These are phyloP conservation scores for Dichomitus squalens DNA, from an alignment of 1,284 basidiomycete genomes.

Conservation along the genomic window DNA sequence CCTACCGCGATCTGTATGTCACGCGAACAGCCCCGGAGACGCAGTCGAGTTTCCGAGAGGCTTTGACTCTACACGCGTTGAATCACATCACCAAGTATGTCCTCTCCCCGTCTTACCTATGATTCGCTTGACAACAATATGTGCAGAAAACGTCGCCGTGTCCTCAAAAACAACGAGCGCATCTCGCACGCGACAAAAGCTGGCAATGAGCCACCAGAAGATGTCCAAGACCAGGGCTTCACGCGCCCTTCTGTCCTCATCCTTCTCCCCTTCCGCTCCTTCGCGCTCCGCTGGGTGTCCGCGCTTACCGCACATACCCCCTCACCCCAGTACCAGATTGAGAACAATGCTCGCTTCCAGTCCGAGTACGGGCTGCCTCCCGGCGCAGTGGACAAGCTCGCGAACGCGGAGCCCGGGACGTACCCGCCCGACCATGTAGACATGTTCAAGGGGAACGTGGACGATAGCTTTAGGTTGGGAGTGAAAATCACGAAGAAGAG, in stretches of 20 bases:
- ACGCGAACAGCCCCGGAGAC: constrained; percentile 61
- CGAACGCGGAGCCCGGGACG: constrained; percentile 67
- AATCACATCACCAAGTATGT: constrained; percentile 86
- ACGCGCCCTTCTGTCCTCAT: constrained; percentile 94
- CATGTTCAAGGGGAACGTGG: constrained; percentile 95
- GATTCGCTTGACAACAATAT: constrained; percentile 17
- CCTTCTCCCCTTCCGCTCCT: constrained; percentile 90
- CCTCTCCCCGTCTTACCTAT: not conserved
- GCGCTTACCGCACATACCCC: constrained; percentile 74
- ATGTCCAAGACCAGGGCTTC: constrained; percentile 95
- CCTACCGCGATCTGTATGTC: constrained; percentile 77
- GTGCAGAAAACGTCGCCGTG: constrained; percentile 82
- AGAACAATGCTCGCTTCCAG: constrained; percentile 84
- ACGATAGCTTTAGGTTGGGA: constrained; percentile 94
- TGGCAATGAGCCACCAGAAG: constrained; percentile 58
- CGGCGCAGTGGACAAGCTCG: constrained; percentile 83
- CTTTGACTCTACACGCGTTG: constrained; percentile 73
- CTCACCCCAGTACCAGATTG: constrained; percentile 69
- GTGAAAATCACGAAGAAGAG: constrained; percentile 92
- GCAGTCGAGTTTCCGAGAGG: constrained; percentile 60
- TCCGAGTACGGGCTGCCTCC: constrained; percentile 84
- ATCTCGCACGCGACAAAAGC: constrained; percentile 69
- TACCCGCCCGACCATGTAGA: constrained; percentile 92
- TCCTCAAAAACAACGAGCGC: constrained; percentile 95
- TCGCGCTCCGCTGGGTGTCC: constrained; percentile 79